Base-by-base conservation (phyloP, 2,329 filamentous ascomycete genomes). In the Claviceps africana region DNA sequence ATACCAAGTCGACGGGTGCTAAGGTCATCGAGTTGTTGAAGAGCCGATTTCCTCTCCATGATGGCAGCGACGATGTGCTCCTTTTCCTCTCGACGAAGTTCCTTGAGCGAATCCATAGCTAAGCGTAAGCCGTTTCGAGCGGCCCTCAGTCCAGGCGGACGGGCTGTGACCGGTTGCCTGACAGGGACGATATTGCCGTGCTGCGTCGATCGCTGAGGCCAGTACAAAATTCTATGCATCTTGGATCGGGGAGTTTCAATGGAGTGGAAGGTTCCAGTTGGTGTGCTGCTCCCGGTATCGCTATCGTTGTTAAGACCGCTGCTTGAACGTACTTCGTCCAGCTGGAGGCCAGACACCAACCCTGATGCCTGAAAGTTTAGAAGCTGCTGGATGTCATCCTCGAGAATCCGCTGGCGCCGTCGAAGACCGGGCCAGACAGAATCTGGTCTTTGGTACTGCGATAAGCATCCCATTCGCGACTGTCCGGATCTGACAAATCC, bases 1-100 rank as follows among this genome's bases (percentile, higher is more conserved):
- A 81, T 75, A 22, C 73, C 72, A 31, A 68, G 67, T 53, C 73
- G 72, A 49, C 81, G 71, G 1, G 72, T 71, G 1, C 71, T 64
- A 48, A 83, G 69, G 58, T 65, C 70, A 8, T 77, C 73, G 5
- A 87, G 71, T 58, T 77, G 78, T 1, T 72, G 68, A 0, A 88
- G 67, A 0, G 79, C 80, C 3, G 71, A 67, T 54, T 79, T 76
- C 15, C 83, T 73, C 51, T 77, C 70, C 3, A 70, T 67, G 37
- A 86, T 64, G 2, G 83, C 78, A 1, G 71, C 67, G 3, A 76
- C 72, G 1, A 88, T 67, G 25, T 81, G 70, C 0, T 73, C 71
- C n/a, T 81, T 71, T 66, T 89, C 84, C 53, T 88, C 83, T 3
- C 71, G 70, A 62, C 88, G 88, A 28, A 90, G 68, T 9, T 75